phyloP scores from a whole-genome alignment of 73 alveolate genomes.

The Paramecium caudatum region DNA sequence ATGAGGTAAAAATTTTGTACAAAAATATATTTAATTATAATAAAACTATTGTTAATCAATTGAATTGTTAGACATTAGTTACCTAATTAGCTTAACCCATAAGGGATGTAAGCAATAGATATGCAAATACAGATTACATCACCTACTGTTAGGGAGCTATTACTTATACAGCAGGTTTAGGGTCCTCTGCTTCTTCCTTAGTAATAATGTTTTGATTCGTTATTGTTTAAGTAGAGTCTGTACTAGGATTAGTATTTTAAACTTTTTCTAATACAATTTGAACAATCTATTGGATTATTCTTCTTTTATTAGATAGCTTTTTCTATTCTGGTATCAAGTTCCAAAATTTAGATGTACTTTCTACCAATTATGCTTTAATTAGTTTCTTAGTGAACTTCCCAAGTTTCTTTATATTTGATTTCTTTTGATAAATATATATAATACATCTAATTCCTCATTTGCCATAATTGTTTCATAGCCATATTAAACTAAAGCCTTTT shows the following conservation, averaged over 20 bases:
- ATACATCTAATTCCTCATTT: neutral
- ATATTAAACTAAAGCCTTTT: neutral
- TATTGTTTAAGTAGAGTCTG: no score
- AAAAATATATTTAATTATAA: no score
- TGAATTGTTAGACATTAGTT: no score
- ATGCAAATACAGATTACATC: no score
- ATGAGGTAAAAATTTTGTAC: no score
- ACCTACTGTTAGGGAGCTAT: no score
- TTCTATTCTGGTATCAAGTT: conserved; percentile 4
- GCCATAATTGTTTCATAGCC: conserved; percentile 3
- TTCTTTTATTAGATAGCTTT: conserved; percentile 22
- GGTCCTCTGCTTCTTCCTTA: no score
- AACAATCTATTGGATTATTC: neutral
- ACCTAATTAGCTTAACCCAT: no score
- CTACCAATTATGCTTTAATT: neutral
- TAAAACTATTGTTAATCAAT: no score
- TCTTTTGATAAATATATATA: neutral
- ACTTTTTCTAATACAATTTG: neutral
- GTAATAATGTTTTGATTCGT: no score
- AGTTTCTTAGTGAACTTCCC: neutral
- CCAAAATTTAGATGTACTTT: neutral
- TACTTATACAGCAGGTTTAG: no score
- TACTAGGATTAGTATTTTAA: neutral
- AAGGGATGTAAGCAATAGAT: no score
- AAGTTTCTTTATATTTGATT: neutral